Evolutionary conservation across 2,329 filamentous ascomycete genomes (phyloP), one percentile per base, ranked within the genome.

Genomic region (Diaporthe sp.): DNA sequence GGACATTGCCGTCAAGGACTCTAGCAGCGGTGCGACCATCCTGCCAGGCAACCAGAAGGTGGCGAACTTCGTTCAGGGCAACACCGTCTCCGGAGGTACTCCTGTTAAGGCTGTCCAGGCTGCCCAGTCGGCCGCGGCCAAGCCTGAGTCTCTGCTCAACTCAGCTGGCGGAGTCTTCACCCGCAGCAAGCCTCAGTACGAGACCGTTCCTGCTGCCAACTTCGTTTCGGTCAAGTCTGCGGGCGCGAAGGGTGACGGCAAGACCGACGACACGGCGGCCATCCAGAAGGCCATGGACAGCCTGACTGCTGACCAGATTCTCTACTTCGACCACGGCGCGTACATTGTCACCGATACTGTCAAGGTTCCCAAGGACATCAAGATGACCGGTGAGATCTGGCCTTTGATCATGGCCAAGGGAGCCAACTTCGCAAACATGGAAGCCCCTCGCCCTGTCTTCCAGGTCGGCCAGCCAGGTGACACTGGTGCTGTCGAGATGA

Each of bases 381-480:
- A 93, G 85, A 96, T 98, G 82, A 94, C 94, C 10, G 96, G 96
- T 80, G 95, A 98, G 85, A 92, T 97, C 82, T 98, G 95, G 94
- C 93, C 96, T 3, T 86, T 98, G 77, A 93, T 98, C 83, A 93
- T 98, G 89, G 96, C 95, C 37, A 91, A 92, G 69, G 96, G 96
- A 72, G 82, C 86, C 46, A 88, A 89, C 78, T 98, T 98, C 87
- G 86, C 88, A 77, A 92, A 98, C 82, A 88, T 93, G 83, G 85
- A 87, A 78, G 94, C 95, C 82, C 96, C 95, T 55, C 91, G 92
- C 82, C 91, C 95, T n/a, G 93, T 97, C 80, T 94, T 97, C 85
- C 94, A 97, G 83, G 89, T 98, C 75, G 96, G 96, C 67, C 85
- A 94, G 81, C 85, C 90, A 15, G 95, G 95, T 71, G 94, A 98